Base-by-base conservation (phyloP, 2,329 filamentous ascomycete species). In the Tolypocladium capitatum region DNA sequence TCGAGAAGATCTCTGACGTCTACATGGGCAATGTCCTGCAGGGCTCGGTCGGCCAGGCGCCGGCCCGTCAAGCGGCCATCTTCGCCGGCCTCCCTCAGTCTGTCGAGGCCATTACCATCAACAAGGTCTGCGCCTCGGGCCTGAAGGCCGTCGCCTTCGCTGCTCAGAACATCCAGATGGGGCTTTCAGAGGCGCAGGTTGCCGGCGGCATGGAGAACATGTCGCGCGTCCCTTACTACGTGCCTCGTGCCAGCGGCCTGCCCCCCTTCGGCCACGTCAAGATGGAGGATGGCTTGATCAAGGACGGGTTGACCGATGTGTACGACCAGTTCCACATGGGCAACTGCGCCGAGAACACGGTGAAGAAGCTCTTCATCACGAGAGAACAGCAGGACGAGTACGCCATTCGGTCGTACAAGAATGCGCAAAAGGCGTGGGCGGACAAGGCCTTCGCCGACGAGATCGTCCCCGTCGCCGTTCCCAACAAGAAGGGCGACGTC, bases 131-230 rank as follows among this genome's bases (percentile, higher is more conserved):
- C 71, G 85, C 92, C 4, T 96, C 90, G 0, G 92, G 92, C 5
- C 73, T 98, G 55, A 98, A 98, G 67, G 86, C 92, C 1, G 89
- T 97, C 5, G 81, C 78, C 21, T 77, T 97, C 41, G 92, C 91
- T 1, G 91, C 91, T 1, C 88, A 95, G 61, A 92, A 94, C 61
- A 95, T 97, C 57, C 87, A 96, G 67, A 78, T 98, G 11, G 91
- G 92, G 5, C 75, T 94, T 10, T 80, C 88, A 16, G 86, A 94
- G 59, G 90, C 86, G 0, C 86, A 94, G 63, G 75, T 97, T 8
- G 92, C 92, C 1, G 92, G 92, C 52, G 92, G 92, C 47, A 96
- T 98, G 86, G 92, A 98, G 71, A 96, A 87, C 68, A 98, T 98
- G 92, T 87, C 86, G 6, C 78, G 85, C 35, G 88, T 95, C 5